Percentiles rank a stretch among this genome's conserved stretches.
phyloP scores from a whole-genome alignment of 345 rosid species.

The Geranium brycei region DNA sequence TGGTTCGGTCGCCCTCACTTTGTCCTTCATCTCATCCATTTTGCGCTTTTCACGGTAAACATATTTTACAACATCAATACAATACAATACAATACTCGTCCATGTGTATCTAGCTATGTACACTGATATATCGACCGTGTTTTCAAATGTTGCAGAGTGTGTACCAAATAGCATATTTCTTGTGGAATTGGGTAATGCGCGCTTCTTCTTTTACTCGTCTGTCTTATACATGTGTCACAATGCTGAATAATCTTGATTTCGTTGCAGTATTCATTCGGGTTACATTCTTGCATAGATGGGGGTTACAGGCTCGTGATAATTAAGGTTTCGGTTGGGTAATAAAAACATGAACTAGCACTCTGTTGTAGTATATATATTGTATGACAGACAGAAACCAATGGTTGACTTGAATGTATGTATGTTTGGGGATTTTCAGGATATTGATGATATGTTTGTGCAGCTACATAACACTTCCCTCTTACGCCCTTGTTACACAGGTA shows the following conservation, averaged over 20 bases:
- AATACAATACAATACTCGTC: too few relatives aligned
- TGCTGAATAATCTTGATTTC: neutral
- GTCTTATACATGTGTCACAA: too few relatives aligned
- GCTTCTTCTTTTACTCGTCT: too few relatives aligned
- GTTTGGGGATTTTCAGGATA: neutral
- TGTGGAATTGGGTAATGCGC: conserved; percentile 2
- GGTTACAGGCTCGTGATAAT: neutral
- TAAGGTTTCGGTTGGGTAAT: neutral
- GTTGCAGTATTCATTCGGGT: neutral
- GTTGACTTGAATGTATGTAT: too few relatives aligned
- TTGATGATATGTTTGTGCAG: conserved; percentile 6
- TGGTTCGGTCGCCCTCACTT: conserved; percentile 2
- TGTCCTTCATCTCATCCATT: conserved; percentile 5
- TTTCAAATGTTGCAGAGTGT: neutral
- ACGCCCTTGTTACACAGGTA: conserved; percentile 11
- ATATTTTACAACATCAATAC: too few relatives aligned
- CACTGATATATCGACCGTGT: too few relatives aligned
- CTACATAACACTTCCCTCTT: conserved; percentile 7
- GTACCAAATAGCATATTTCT: neutral
- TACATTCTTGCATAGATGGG: neutral
- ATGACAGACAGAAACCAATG: too few relatives aligned
- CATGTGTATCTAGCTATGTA: too few relatives aligned
- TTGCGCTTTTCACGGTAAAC: neutral
- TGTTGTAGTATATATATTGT: too few relatives aligned
- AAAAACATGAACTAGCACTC: too few relatives aligned